Evolutionary conservation across 306 rosid species (phyloP).

Genomic region (Ziziphus jujuba): DNA sequence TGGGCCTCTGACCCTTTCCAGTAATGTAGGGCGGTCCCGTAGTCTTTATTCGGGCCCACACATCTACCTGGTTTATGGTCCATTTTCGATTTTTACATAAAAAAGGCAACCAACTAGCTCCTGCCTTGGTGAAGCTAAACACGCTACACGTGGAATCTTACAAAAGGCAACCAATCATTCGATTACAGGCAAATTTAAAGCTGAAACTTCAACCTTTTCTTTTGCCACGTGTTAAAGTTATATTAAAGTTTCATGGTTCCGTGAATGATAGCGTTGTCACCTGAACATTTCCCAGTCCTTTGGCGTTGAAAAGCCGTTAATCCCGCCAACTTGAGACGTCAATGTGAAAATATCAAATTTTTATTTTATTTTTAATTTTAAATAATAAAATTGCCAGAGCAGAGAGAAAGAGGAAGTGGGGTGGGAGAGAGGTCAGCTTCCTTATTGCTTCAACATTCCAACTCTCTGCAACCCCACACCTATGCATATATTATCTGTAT

Average conservation of each 20-base stretch:
- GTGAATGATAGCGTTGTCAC: conserved; percentile 1
- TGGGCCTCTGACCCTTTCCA: conserved; percentile 5
- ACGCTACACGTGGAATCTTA: conserved; percentile 36
- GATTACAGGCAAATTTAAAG: conserved; percentile 5
- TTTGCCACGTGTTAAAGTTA: conserved; percentile 48
- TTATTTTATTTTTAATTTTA: neutral
- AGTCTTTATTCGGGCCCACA: conserved; percentile 11
- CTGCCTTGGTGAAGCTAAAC: conserved; percentile 40
- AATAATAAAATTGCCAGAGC: neutral
- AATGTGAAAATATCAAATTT: conserved; percentile 21
- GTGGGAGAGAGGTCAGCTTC: conserved; percentile 93
- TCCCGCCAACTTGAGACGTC: conserved; percentile 57
- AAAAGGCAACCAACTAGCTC: neutral
- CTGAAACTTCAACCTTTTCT: neutral
- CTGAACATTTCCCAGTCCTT: conserved; percentile 18
- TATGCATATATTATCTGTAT: conserved; percentile 37
- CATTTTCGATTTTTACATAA: neutral
- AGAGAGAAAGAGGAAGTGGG: conserved; percentile 26
- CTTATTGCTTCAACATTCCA: conserved; percentile 82
- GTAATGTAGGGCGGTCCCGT: neutral
- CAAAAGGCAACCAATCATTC: conserved; percentile 29
- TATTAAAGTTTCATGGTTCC: conserved; percentile 3
- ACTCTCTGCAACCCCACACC: conserved; percentile 54
- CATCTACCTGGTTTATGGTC: conserved; percentile 7
- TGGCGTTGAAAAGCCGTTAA: conserved; percentile 78